Base-by-base conservation (phyloP, 2,329 filamentous ascomycete genomes). In the Aspergillus transmontanensis region DNA sequence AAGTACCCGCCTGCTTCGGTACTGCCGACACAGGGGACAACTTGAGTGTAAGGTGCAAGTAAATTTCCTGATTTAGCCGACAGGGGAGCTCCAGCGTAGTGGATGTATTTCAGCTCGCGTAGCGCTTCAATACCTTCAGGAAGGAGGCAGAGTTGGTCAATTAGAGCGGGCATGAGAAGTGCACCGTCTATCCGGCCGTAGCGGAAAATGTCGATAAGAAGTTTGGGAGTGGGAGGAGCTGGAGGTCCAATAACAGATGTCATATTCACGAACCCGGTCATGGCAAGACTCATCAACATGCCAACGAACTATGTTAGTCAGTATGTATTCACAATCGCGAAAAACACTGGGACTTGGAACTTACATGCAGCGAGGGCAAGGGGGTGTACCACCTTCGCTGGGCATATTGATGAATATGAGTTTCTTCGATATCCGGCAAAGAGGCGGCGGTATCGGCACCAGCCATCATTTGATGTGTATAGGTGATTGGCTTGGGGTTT, bases 141-240 rank as follows among this genome's bases (percentile, higher is more conserved):
- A 2, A 53, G 58, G 2, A 62, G 62, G 23, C 69, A 69, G 10
- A 69, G 58, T 23, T 65, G 64, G 56, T 73, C 69, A n/a, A 72
- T 69, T 6, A 73, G 54, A 0, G 67, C 64, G 0, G 71, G 71
- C 1, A 69, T 61, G 5, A 72, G 64, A 19, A 73, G 58, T 1
- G 63, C 69, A 1, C 51, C 65, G 21, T 71, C 62, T 9, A 68
- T 55, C 0, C 45, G 56, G 11, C 65, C 68, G n/a, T 69, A 59
- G 10, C 55, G 51, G 28, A 73, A 56, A 23, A 70, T 66, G 12
- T 71, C 59, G 6, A 65, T 36, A 14, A 71, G 55, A n/a, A 55
- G 56, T 0, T 59, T n/a, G 6, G 39, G 16, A 9, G 39, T 41
- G n/a, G 39, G 39, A 14, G 39, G 39, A 19, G 16, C 39, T 50